Evolutionary conservation across 2,329 filamentous ascomycete genomes (phyloP).

Genomic region (Pseudophaeomoniella oleicola): DNA sequence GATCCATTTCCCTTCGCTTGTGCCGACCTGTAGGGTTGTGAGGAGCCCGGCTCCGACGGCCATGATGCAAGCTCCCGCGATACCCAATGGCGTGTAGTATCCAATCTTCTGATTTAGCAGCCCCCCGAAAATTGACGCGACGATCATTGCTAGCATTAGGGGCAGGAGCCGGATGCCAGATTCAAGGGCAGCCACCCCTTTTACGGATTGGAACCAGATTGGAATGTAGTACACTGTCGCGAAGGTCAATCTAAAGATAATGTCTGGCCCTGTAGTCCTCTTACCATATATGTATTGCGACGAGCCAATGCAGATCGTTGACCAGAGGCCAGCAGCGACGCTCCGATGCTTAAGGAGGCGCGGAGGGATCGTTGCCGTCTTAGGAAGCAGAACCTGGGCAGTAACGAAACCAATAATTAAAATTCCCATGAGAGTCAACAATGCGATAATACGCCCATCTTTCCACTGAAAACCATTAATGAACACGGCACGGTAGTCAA

Average conservation of each 20-base stretch:
- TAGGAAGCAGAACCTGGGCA: slow-evolving; percentile 5
- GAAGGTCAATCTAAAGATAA: slow-evolving; percentile 6
- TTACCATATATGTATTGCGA: slow-evolving; percentile 2
- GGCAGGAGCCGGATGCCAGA: slow-evolving; percentile 9
- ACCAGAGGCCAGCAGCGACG: slow-evolving; percentile 3
- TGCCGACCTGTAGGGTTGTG: slow-evolving; percentile 19
- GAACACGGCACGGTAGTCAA: neutral
- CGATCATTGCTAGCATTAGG: slow-evolving; percentile 6
- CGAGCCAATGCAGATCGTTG: slow-evolving; percentile 3
- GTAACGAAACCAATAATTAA: slow-evolving; percentile 5
- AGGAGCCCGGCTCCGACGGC: slow-evolving; percentile 16
- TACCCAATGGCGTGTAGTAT: slow-evolving; percentile 21
- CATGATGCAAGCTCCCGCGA: slow-evolving; percentile 13
- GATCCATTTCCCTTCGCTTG: slow-evolving; percentile 16
- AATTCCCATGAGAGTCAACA: slow-evolving; percentile 6
- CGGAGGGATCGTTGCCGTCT: slow-evolving; percentile 14
- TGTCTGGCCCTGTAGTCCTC: neutral
- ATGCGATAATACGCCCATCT: slow-evolving; percentile 6
- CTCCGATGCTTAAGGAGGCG: slow-evolving; percentile 6
- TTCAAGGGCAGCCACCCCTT: slow-evolving; percentile 10
- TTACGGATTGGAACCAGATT: slow-evolving; percentile 17
- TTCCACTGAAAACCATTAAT: slow-evolving; percentile 5
- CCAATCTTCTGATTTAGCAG: slow-evolving; percentile 13
- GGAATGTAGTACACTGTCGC: slow-evolving; percentile 12
- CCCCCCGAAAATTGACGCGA: slow-evolving; percentile 9